phyloP scores from a whole-genome alignment of 768 basidiomycete species.

The Agaricus blazei region DNA sequence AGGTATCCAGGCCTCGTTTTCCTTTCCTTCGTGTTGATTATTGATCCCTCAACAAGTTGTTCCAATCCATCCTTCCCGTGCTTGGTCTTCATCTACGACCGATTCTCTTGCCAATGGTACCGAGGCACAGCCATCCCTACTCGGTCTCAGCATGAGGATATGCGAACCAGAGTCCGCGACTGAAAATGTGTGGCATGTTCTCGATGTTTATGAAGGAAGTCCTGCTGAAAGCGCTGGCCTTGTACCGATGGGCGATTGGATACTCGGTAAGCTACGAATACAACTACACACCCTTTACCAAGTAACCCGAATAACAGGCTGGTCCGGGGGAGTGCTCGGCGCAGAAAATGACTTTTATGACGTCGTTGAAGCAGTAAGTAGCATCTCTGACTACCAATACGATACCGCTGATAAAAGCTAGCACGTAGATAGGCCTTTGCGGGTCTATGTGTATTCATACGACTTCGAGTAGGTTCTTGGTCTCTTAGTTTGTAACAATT shows the following conservation, averaged over 20 bases:
- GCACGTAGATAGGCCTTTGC: conserved; percentile 91
- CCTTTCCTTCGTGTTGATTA: conserved; percentile 1
- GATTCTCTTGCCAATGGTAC: conserved; percentile 22
- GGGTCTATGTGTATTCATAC: conserved; percentile 94
- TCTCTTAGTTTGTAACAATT: conserved; percentile 6
- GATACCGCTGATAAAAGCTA: conserved; percentile 24
- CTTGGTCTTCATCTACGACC: conserved; percentile 60
- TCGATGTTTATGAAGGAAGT: conserved; percentile 93
- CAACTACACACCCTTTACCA: not conserved
- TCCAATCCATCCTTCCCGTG: conserved; percentile 75
- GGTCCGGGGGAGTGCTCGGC: conserved; percentile 89
- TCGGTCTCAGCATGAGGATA: conserved; percentile 90
- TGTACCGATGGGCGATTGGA: conserved; percentile 78
- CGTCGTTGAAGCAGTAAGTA: conserved; percentile 80
- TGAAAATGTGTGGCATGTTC: conserved; percentile 96
- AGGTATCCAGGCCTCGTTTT: conserved; percentile 35
- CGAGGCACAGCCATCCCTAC: conserved; percentile 73
- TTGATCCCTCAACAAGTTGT: conserved; percentile 43
- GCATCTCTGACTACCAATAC: not conserved
- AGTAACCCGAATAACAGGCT: conserved; percentile 70
- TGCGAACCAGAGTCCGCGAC: conserved; percentile 86
- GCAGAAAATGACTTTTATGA: conserved; percentile 97
- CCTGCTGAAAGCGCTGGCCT: conserved; percentile 96
- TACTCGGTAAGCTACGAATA: conserved; percentile 27
- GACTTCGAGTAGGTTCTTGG: conserved; percentile 80